A percentile compares a stretch with the other conserved stretches of the same genome.
Evolutionary conservation across 495 filamentous ascomycete species (phyloP).

Genomic region (Jackrogersella minutella): DNA sequence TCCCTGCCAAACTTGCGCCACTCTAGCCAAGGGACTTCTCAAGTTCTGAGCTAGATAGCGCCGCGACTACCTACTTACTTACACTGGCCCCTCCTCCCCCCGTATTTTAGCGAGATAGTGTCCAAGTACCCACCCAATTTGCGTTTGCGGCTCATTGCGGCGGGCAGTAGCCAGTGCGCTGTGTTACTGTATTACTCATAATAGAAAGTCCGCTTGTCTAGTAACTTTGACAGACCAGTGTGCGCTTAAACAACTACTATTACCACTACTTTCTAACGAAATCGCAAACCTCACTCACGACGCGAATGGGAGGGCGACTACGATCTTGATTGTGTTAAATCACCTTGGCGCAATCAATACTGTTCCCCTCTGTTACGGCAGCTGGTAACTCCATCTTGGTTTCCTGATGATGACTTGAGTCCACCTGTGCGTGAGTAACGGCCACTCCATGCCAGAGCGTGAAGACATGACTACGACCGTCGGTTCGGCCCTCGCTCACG

Average conservation of each 20-base stretch:
- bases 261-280: constrained; percentile 20
- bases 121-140: constrained; percentile 39
- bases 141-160: constrained; percentile 39
- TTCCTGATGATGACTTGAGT: constrained; percentile 43
- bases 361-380: constrained; percentile 7
- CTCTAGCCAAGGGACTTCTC: constrained; percentile 26
- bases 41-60: constrained; percentile 35
- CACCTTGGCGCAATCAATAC: constrained; percentile 36
- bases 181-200: constrained; percentile 32
- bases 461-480: constrained; percentile 56
- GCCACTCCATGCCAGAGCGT: constrained; percentile 44
- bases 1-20: constrained; percentile 22
- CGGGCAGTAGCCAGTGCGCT: constrained; percentile 28
- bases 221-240: constrained; percentile 10
- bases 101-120: constrained; percentile 34
- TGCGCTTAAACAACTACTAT: constrained; percentile 24
- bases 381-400: constrained; percentile 22
- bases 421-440: constrained; percentile 48
- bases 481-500: constrained; percentile 50
- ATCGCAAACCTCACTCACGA: constrained; percentile 10
- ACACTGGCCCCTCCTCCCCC: no score
- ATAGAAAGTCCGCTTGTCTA: constrained; percentile 18
- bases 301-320: constrained; percentile 32
- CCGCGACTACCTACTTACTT: constrained; percentile 22
- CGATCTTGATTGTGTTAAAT: constrained; percentile 28